phyloP scores from a whole-genome alignment of 768 basidiomycete genomes.

The Russula virescens region DNA sequence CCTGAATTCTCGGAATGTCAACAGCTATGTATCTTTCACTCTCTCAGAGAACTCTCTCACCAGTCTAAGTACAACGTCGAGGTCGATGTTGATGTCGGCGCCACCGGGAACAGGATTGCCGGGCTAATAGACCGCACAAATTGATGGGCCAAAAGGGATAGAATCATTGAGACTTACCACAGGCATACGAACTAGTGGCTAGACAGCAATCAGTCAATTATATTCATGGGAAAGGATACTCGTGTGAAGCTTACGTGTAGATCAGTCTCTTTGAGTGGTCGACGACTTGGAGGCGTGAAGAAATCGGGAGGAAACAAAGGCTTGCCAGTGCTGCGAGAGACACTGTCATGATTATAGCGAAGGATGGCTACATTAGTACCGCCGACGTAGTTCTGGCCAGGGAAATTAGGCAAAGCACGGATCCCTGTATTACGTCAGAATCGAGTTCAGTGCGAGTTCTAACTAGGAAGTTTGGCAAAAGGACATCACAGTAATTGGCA shows the following conservation, averaged over 20 bases:
- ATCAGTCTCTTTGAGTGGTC: slow-evolving; percentile 10
- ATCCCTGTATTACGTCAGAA: slow-evolving; percentile 3
- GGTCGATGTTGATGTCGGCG: too few species aligned
- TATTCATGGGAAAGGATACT: not conserved
- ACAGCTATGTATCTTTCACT: too few species aligned
- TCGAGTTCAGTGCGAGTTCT: not conserved
- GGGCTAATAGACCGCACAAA: too few species aligned
- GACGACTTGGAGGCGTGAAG: not conserved
- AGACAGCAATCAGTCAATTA: slow-evolving; percentile 4
- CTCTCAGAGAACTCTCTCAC: too few species aligned
- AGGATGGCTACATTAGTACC: slow-evolving; percentile 23
- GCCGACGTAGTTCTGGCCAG: not conserved
- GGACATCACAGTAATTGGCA: not conserved
- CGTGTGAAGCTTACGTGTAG: slow-evolving; percentile 7
- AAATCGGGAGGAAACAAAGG: slow-evolving; percentile 4
- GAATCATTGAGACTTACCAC: slow-evolving; percentile 4
- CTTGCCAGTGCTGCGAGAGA: too few species aligned
- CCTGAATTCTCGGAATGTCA: too few species aligned
- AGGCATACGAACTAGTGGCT: slow-evolving; percentile 4
- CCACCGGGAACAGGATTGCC: too few species aligned
- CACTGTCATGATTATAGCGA: slow-evolving; percentile 17
- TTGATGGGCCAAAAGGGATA: too few species aligned
- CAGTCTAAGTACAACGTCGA: too few species aligned
- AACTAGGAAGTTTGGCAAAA: not conserved
- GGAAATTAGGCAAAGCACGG: slow-evolving; percentile 2